Evolutionary conservation across 169 alveolate species (phyloP).

Genomic region (Plasmodium gallinaceum): DNA sequence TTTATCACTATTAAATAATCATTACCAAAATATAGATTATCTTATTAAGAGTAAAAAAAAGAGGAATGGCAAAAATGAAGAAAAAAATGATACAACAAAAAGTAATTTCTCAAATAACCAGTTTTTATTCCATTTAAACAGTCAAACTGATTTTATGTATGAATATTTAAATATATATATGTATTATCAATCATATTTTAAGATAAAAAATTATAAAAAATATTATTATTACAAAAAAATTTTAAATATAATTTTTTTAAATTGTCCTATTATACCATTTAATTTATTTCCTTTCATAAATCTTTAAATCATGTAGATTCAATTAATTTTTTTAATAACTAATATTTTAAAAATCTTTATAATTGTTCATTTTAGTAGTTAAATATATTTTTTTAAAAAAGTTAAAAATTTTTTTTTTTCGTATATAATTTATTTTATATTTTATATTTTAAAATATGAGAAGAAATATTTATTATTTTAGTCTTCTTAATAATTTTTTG

Average conservation of each 20-base stretch:
- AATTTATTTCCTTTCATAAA: conserved; percentile 57
- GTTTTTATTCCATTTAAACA: conserved; percentile 38
- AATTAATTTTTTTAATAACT: no score
- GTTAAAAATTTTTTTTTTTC: no score
- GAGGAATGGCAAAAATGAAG: neutral
- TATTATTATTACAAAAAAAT: conserved; percentile 52
- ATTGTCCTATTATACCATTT: conserved; percentile 62
- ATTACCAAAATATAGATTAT: conserved; percentile 39
- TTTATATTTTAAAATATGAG: no score
- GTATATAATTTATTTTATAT: no score
- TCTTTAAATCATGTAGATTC: neutral
- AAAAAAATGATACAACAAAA: neutral
- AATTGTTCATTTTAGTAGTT: no score
- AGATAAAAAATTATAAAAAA: conserved; percentile 43
- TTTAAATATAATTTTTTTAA: conserved; percentile 48
- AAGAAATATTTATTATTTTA: neutral
- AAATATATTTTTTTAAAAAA: no score
- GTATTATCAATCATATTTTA: conserved; percentile 47
- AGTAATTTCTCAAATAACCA: neutral
- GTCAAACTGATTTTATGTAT: conserved; percentile 62
- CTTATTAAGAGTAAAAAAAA: conserved; percentile 14
- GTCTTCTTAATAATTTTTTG: neutral
- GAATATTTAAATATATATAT: conserved; percentile 74
- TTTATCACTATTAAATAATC: conserved; percentile 53
- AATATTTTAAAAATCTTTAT: no score